phyloP scores from a whole-genome alignment of 2,329 filamentous ascomycete species.

The Colletotrichum cuscutae region DNA sequence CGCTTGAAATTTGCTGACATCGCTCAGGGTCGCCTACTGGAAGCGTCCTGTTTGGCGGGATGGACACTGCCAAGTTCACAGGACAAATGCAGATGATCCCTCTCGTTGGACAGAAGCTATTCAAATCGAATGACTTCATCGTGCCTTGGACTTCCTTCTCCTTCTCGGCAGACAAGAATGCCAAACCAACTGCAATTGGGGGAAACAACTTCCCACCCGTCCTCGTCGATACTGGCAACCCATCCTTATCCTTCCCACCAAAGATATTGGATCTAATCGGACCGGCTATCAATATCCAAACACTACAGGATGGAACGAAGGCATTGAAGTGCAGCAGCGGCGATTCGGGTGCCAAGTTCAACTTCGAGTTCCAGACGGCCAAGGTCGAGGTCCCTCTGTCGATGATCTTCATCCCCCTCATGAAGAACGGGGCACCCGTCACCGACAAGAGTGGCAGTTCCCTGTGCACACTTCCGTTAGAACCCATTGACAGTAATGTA shows the following conservation, averaged over 20 bases:
- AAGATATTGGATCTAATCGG: background rate
- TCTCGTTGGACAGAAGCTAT: background rate
- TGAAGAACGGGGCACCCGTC: background rate
- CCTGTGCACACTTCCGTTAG: background rate
- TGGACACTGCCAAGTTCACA: background rate
- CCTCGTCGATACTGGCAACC: background rate
- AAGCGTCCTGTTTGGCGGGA: background rate
- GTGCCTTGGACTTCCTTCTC: background rate
- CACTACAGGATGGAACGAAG: background rate
- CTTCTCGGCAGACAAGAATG: background rate
- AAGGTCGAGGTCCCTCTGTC: background rate
- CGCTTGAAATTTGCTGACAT: background rate
- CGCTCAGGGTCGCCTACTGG: background rate
- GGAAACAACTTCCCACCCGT: background rate
- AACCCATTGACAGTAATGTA: background rate
- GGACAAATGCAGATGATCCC: background rate
- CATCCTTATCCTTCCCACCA: background rate
- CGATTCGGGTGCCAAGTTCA: background rate
- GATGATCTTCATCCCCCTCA: slow-evolving; percentile 4
- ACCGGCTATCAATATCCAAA: background rate
- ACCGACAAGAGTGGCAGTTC: background rate
- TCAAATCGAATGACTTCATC: background rate
- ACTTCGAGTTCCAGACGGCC: background rate
- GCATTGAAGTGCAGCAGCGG: background rate
- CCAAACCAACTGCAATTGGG: background rate